Conservation (phyloP, 2,329 filamentous ascomycete species). For the Thielaviopsis cerberus region DNA sequence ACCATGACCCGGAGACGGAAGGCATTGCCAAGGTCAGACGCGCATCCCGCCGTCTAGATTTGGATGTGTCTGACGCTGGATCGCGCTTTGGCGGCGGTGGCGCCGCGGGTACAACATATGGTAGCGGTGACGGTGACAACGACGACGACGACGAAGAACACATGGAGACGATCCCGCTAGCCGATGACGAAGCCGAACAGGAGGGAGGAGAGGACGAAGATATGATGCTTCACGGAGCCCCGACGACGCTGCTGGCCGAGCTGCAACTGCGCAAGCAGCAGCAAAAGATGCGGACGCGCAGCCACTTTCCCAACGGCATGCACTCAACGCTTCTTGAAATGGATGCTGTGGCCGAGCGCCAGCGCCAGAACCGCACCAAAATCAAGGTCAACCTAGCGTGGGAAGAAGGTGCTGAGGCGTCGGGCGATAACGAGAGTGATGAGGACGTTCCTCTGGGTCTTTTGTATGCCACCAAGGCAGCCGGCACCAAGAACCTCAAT, state of each 20-base stretch:
- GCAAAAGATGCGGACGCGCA: slow-evolving; percentile 55
- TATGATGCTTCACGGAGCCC: slow-evolving; percentile 46
- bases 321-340: slow-evolving; percentile 79
- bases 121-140: not conserved
- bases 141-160: slow-evolving; percentile 4
- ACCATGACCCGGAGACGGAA: not conserved
- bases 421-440: slow-evolving; percentile 38
- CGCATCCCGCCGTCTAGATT: slow-evolving; percentile 5
- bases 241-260: slow-evolving; percentile 82
- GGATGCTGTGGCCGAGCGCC: slow-evolving; percentile 73
- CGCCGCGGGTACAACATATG: not conserved
- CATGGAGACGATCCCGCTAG: slow-evolving; percentile 12
- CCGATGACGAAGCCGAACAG: slow-evolving; percentile 19
- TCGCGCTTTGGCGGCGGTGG: slow-evolving; percentile 11
- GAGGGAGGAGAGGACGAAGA: slow-evolving; percentile 29
- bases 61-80: slow-evolving; percentile 5
- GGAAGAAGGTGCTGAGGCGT: slow-evolving; percentile 45
- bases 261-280: slow-evolving; percentile 80
- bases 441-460: slow-evolving; percentile 79
- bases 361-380: slow-evolving; percentile 53
- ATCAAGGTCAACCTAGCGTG: slow-evolving; percentile 76
- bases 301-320: slow-evolving; percentile 59
- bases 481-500: slow-evolving; percentile 27
- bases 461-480: slow-evolving; percentile 46
- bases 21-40: not conserved